Evolutionary conservation across 2,329 filamentous ascomycete species (phyloP).

Genomic region (Ophiosphaerella korrae): DNA sequence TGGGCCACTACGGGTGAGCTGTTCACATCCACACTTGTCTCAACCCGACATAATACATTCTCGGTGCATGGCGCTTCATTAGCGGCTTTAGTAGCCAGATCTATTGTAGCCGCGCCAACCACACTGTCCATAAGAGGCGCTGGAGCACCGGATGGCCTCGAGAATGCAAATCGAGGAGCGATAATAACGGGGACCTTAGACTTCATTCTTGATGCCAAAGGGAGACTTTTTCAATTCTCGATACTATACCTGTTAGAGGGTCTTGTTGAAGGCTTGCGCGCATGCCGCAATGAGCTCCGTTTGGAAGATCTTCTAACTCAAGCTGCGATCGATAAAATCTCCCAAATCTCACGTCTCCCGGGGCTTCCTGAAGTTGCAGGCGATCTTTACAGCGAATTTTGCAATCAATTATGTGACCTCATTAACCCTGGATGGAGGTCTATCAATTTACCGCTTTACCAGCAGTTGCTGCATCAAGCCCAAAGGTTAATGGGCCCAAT

Average conservation of each 20-base stretch:
- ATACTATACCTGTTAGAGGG: slow-evolving; percentile 52
- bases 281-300: background rate
- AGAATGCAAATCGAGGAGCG: slow-evolving; percentile 10
- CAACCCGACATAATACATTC: slow-evolving; percentile 30
- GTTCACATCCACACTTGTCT: slow-evolving; percentile 48
- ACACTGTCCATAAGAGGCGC: background rate
- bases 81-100: slow-evolving; percentile 39
- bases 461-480: slow-evolving; percentile 15
- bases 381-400: slow-evolving; percentile 44
- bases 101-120: slow-evolving; percentile 27
- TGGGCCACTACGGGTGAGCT: slow-evolving; percentile 54
- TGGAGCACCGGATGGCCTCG: background rate
- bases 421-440: slow-evolving; percentile 2
- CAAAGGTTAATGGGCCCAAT: slow-evolving; percentile 8
- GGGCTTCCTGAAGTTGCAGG: slow-evolving; percentile 51
- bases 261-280: slow-evolving; percentile 42
- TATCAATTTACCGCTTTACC: slow-evolving; percentile 23
- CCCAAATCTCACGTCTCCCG: slow-evolving; percentile 44
- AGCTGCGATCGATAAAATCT: slow-evolving; percentile 39
- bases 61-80: slow-evolving; percentile 51
- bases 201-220: slow-evolving; percentile 42
- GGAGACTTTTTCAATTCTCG: slow-evolving; percentile 49
- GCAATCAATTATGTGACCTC: slow-evolving; percentile 31
- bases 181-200: slow-evolving; percentile 42
- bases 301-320: background rate